Evolutionary conservation across 352 stramenopile genomes (phyloP).

Genomic region (Globisporangium irregulare): DNA sequence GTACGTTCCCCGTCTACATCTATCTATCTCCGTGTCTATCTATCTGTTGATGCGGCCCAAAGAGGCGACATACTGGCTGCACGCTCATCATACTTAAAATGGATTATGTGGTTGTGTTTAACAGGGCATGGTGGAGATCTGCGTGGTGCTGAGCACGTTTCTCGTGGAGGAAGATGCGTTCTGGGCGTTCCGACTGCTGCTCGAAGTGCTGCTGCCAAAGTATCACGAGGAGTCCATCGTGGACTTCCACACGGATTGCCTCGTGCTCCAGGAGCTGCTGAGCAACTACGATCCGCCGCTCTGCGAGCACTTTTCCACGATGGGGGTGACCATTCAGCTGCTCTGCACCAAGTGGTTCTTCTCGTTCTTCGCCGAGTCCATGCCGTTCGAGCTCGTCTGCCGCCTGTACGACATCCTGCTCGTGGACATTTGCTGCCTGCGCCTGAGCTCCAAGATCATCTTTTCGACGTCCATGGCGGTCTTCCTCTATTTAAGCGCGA

Average conservation of each 20-base stretch:
- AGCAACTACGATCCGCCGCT: conserved; percentile 44
- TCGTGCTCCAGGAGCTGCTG: conserved; percentile 76
- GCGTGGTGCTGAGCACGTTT: conserved; percentile 72
- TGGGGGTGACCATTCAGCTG: conserved; percentile 72
- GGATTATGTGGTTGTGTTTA: background rate
- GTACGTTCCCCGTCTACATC: conserved; percentile 19
- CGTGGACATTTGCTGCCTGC: conserved; percentile 57
- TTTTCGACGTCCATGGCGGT: conserved; percentile 71
- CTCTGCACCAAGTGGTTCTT: conserved; percentile 86
- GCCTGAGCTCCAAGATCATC: conserved; percentile 62
- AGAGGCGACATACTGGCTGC: background rate
- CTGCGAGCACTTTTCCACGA: conserved; percentile 49
- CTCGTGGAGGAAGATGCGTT: conserved; percentile 77
- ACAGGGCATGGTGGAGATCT: conserved; percentile 79
- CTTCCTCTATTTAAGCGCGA: conserved; percentile 71
- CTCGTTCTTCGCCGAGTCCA: conserved; percentile 80
- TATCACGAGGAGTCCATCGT: conserved; percentile 80
- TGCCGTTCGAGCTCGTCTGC: conserved; percentile 78
- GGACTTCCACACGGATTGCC: conserved; percentile 80
- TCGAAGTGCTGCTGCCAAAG: conserved; percentile 72
- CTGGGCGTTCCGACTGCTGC: conserved; percentile 67
- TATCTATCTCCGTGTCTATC: background rate
- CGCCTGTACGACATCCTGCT: conserved; percentile 76
- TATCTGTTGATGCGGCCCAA: background rate
- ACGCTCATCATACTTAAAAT: background rate